A percentile compares a stretch with the other conserved stretches of the same genome.
Conservation (phyloP, 2,329 filamentous ascomycete species). For the Cadophora malorum region DNA sequence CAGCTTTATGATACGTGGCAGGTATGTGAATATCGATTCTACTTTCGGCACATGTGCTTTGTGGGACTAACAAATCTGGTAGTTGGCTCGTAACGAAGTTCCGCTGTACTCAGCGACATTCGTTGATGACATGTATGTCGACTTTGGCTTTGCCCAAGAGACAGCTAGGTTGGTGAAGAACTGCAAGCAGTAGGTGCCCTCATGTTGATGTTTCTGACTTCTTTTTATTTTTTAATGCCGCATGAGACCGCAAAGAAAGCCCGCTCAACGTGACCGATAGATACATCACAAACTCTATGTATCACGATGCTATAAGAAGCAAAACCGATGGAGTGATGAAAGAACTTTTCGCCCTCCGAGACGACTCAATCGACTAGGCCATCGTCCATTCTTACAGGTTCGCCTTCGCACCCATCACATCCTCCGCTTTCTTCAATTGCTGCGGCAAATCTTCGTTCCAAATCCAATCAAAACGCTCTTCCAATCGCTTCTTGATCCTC, state of each 20-base stretch:
- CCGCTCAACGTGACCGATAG: constrained; percentile 1
- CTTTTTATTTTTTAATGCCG: not conserved
- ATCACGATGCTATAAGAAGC: constrained; percentile 81
- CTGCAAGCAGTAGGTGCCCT: constrained; percentile 62
- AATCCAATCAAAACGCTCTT: constrained; percentile 47
- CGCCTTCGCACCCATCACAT: constrained; percentile 42
- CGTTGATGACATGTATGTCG: constrained; percentile 91
- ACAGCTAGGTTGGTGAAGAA: constrained; percentile 78
- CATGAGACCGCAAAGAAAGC: not conserved
- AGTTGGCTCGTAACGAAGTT: constrained; percentile 75
- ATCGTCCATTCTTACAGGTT: constrained; percentile 24
- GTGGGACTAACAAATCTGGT: not conserved
- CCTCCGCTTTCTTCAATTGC: constrained; percentile 48
- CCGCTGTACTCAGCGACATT: constrained; percentile 87
- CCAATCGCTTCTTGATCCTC: constrained; percentile 47
- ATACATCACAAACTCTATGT: constrained; percentile 85
- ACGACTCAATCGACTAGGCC: constrained; percentile 65
- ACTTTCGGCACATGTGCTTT: not conserved
- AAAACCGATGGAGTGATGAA: constrained; percentile 79
- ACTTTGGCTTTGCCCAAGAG: constrained; percentile 73
- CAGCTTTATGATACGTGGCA: constrained; percentile 77
- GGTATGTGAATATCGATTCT: constrained; percentile 6
- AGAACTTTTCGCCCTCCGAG: constrained; percentile 77
- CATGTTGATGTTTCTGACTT: not conserved
- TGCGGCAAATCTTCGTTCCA: constrained; percentile 46